Evolutionary conservation across 768 basidiomycete species (phyloP), one percentile per base, ranked within the genome.

Genomic region (Hypholoma fasciculare): DNA sequence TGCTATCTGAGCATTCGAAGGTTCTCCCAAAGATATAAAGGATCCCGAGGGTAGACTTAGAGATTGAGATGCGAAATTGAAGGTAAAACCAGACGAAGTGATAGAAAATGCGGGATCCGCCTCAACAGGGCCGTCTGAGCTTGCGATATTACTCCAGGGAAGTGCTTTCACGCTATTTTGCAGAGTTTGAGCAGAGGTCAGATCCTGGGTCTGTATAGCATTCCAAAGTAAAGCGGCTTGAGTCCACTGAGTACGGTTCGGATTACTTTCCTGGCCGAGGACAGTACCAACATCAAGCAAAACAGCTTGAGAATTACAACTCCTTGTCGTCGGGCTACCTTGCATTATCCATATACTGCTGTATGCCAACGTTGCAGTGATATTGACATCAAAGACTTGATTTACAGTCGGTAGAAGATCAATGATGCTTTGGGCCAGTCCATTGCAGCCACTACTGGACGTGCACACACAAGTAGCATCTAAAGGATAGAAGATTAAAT

Each of bases 401-500:
- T 87, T 87, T 51, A 84, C 63, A 4, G 68, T 67, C 11, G 85
- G 83, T 8, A 83, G 66, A 14, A 87, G 72, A 52, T 76, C 68
- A 20, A 83, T 62, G 42, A 89, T 66, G 55, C 72, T 78, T 65
- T 82, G 77, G 0, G 87, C 86, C 9, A 89, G 67, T 23, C 75
- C 76, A 47, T 81, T 76, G 61, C 85, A 86, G 58, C 70, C 74
- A 17, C 62, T 55, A n/a, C 71, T 69, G 1, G 82, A 78, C 12
- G 82, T 81, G 62, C 87, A 88, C 38, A 83, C 75, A 65, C 87
- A 89, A 0, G 85, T 83, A 1, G 84, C 77, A 72, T 87, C 86
- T 88, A n/a, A 48, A 39, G 56, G 23, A 44, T 63, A 61, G 36
- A 19, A 42, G 16, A 30, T 57, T 14, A 30, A 14, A 38, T 8